Evolutionary conservation across 441 rosid genomes (phyloP).

Genomic region (Sinapis alba): DNA sequence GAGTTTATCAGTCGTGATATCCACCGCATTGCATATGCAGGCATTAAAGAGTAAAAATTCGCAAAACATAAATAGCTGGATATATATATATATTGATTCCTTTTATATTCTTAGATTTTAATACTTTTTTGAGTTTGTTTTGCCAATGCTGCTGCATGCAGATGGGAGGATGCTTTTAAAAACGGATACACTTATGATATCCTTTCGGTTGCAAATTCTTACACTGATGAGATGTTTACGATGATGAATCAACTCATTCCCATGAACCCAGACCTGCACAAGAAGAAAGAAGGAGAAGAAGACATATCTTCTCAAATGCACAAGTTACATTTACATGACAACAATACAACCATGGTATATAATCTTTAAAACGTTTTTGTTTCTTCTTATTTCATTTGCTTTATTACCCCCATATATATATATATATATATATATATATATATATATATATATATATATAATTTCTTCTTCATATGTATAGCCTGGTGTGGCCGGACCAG

Average conservation of each 20-base stretch:
- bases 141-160: not conserved
- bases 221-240: not conserved
- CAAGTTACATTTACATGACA: not conserved
- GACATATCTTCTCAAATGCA: not conserved
- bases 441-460: too few species aligned
- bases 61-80: not conserved
- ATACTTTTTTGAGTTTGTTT: not conserved
- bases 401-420: not conserved
- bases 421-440: too few species aligned
- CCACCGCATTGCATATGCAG: not conserved
- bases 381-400: not conserved
- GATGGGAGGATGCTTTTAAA: not conserved
- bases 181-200: not conserved
- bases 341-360: not conserved
- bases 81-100: not conserved
- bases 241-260: not conserved
- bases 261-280: not conserved
- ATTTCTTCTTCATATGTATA: not conserved
- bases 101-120: not conserved
- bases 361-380: not conserved
- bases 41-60: not conserved
- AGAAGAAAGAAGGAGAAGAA: not conserved
- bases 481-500: not conserved
- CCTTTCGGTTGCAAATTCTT: not conserved
- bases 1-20: not conserved